Evolutionary conservation across 306 rosid species (phyloP), one percentile per base, ranked within the genome.

Genomic region (Inga leiocalycina): DNA sequence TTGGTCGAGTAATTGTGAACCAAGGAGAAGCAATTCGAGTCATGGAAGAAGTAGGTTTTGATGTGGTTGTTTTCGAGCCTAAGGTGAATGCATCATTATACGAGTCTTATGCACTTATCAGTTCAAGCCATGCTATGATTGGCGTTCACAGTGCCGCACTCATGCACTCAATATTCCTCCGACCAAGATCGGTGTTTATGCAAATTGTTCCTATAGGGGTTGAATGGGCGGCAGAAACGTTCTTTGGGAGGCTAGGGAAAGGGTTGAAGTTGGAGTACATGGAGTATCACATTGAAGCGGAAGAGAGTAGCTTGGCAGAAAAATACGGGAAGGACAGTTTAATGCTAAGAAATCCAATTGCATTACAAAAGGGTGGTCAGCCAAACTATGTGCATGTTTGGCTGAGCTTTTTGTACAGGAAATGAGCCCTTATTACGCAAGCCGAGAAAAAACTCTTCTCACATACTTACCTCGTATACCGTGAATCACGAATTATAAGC

Each of bases 191-290:
- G 5, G 86, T 87, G 61, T 68, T 86, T 2, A 19, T 87, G 30
- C 92, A 89, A 15, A 86, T 89, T 79, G 87, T 87, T 41, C 90
- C 92, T 0, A 71, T 86, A 3, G 92, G 88, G 11, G 8, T 59
- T 0, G 68, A 78, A 11, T 84, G 87, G 92, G 88, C 61, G 0
- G 75, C 90, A 3, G 11, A 54, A 35, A 85, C 54, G 2, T 77
- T 76, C 57, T 82, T 72, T 32, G 88, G 81, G 67, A 81, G 49
- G 20, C 46, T 79, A 19, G 91, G 84, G 0, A 77, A 37, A 61
- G 82, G 34, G 3, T 48, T 87, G 59, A 67, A 74, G 16, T 62
- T 85, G 34, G 81, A 83, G 59, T 89, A 89, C 62, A 52, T 80
- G 27, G 88, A 89, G 74, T 86, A 89, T 59, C 85, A 24, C 61